Percentiles rank a stretch among this genome's conserved stretches.
Conservation (phyloP, 371 early-diverging fungal genomes). For the Choanephora cucurbitarum region DNA sequence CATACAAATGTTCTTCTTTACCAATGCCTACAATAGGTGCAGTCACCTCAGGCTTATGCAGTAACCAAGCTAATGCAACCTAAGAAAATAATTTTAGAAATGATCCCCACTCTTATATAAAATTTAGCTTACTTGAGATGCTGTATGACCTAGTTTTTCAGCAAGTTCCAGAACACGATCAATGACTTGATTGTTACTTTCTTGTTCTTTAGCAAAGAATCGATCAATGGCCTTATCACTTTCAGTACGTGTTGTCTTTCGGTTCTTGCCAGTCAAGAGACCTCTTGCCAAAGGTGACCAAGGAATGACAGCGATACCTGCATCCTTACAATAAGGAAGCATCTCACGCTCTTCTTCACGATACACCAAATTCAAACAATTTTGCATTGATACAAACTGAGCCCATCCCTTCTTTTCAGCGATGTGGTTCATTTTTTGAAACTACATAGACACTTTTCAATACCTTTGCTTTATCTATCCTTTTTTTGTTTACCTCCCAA, state of each 20-base stretch:
- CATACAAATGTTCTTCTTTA: slow-evolving; percentile 33
- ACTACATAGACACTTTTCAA: slow-evolving; percentile 12
- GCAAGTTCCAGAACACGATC: slow-evolving; percentile 49
- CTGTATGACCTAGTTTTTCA: slow-evolving; percentile 32
- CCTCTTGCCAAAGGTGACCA: slow-evolving; percentile 58
- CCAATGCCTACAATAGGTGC: slow-evolving; percentile 45
- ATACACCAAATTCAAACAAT: slow-evolving; percentile 54
- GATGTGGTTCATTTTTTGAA: slow-evolving; percentile 41
- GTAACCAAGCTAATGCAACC: slow-evolving; percentile 52
- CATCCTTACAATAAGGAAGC: slow-evolving; percentile 49
- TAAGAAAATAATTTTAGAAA: background rate
- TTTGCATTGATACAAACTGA: slow-evolving; percentile 54
- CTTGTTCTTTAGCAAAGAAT: slow-evolving; percentile 7
- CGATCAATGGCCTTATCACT: slow-evolving; percentile 6
- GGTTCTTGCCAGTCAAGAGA: slow-evolving; percentile 35
- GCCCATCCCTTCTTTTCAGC: slow-evolving; percentile 58
- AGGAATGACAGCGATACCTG: slow-evolving; percentile 47
- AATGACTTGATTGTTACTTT: slow-evolving; percentile 24
- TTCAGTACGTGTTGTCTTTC: slow-evolving; percentile 17
- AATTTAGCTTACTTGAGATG: slow-evolving; percentile 21
- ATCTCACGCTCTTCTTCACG: slow-evolving; percentile 68
- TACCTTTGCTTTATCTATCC: background rate
- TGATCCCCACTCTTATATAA: no score
- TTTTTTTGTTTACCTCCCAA: slow-evolving; percentile 29
- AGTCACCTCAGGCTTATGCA: slow-evolving; percentile 37